A percentile compares a stretch with the other conserved stretches of the same genome.
Evolutionary conservation across 352 stramenopile genomes (phyloP).

Genomic region (Plasmopara viticola): DNA sequence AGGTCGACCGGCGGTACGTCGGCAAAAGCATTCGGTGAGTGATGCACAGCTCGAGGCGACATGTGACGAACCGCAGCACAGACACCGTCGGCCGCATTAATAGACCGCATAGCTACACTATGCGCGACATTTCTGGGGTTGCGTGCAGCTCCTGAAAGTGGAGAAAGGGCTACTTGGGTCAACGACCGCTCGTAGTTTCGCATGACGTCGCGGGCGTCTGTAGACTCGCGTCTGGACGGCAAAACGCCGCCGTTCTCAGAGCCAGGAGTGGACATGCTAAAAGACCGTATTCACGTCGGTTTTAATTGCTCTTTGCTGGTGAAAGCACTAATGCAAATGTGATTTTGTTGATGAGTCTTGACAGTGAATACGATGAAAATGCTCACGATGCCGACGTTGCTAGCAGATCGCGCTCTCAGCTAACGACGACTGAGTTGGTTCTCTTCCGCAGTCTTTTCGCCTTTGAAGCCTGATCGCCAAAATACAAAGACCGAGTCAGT

Average conservation of each 20-base stretch:
- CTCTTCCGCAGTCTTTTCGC: slow-evolving; percentile 16
- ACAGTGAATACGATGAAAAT: slow-evolving; percentile 7
- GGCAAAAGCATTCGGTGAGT: slow-evolving; percentile 50
- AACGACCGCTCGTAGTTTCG: slow-evolving; percentile 18
- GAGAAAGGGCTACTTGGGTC: slow-evolving; percentile 14
- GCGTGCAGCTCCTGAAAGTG: slow-evolving; percentile 3
- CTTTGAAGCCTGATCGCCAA: slow-evolving; percentile 5
- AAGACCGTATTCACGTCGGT: background rate
- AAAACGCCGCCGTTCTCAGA: slow-evolving; percentile 1
- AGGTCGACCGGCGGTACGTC: slow-evolving; percentile 31
- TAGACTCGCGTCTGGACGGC: slow-evolving; percentile 6
- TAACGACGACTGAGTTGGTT: slow-evolving; percentile 11
- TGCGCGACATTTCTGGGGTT: slow-evolving; percentile 9
- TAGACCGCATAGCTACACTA: slow-evolving; percentile 7
- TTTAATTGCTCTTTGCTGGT: slow-evolving; percentile 10
- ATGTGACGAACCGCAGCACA: slow-evolving; percentile 9
- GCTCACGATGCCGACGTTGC: slow-evolving; percentile 1
- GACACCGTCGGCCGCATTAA: background rate
- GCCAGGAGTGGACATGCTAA: slow-evolving; percentile 5
- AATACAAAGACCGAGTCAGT: too few species aligned
- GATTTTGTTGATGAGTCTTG: background rate
- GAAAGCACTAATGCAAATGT: slow-evolving; percentile 10
- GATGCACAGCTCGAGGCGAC: slow-evolving; percentile 55
- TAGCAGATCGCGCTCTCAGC: slow-evolving; percentile 13
- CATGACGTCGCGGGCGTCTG: slow-evolving; percentile 17